Conservation (phyloP, 306 rosid species). For the Ammopiptanthus mongolicus region DNA sequence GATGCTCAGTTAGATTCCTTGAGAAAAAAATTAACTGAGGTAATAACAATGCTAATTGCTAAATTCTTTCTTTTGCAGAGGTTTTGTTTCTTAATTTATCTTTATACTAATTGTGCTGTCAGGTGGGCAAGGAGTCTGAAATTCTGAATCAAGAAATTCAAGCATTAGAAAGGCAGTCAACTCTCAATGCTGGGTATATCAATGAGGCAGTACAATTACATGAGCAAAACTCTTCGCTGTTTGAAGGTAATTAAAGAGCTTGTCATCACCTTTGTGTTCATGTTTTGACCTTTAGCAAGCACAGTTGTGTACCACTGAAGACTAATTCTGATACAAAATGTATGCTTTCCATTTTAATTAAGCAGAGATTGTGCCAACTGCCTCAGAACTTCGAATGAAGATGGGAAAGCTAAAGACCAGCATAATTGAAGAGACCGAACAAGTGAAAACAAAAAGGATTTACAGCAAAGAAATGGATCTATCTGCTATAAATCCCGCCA, state of each 20-base stretch:
- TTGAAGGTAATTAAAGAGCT: slow-evolving; percentile 55
- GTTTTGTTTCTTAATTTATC: neutral
- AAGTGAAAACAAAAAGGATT: slow-evolving; percentile 24
- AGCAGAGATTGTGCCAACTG: slow-evolving; percentile 42
- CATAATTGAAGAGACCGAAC: slow-evolving; percentile 38
- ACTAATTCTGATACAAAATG: neutral
- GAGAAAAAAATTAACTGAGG: slow-evolving; percentile 56
- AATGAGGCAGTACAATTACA: slow-evolving; percentile 36
- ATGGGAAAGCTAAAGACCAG: slow-evolving; percentile 32
- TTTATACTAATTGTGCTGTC: slow-evolving; percentile 14
- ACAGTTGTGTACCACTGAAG: neutral
- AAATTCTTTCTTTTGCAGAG: neutral
- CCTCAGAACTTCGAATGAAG: slow-evolving; percentile 50
- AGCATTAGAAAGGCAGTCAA: slow-evolving; percentile 48
- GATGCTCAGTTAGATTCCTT: slow-evolving; percentile 64
- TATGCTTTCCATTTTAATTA: slow-evolving; percentile 12
- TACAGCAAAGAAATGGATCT: slow-evolving; percentile 25
- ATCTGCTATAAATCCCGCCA: slow-evolving; percentile 24
- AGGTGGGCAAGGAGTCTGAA: slow-evolving; percentile 70
- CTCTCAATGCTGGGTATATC: slow-evolving; percentile 40
- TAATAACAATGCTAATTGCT: slow-evolving; percentile 19
- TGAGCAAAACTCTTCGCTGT: slow-evolving; percentile 34
- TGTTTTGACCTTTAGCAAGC: slow-evolving; percentile 5
- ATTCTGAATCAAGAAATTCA: slow-evolving; percentile 57
- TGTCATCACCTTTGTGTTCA: neutral